Evolutionary conservation across 176 grass and related monocot species (phyloP), one percentile per base, ranked within the genome.

Genomic region (Carex pumila): DNA sequence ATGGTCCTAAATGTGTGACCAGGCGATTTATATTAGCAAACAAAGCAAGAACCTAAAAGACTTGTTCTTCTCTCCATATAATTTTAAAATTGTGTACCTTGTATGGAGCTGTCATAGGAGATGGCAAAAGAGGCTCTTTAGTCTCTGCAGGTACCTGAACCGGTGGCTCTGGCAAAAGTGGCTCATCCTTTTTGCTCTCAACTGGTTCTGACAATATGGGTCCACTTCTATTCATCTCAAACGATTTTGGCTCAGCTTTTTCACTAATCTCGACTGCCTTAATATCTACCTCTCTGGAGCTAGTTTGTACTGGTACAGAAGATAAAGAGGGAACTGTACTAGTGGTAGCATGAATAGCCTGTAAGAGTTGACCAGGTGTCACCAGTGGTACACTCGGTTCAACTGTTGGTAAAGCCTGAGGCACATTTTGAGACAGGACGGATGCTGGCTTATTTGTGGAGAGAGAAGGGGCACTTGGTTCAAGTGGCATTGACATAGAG

Each of bases 91-190:
- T 17, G 45, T 57, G 64, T 91, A 98, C 95, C 91, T 95, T 98
- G 71, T 86, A 88, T 65, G 62, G 59, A 17, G 69, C 84, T 5
- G 92, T 68, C 70, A 87, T 84, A n/a, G 91, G 92, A 68, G 83
- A 83, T 77, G 95, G 95, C 76, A 98, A 90, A 13, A 95, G 80
- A 17, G 95, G 93, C 83, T 95, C 91, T 88, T 89, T 90, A 68
- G 81, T 87, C 83, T 87, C 68, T 0, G 66, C 59, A 59, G 78
- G 64, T 77, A 55, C 80, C 84, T 79, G 68, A n/a, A 61, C 55
- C 59, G 78, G 69, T 68, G 86, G 89, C 68, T 91, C 86, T 77
- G 79, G 77, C 15, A 91, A 71, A 60, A 91, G 60, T 59, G 90
- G 90, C 81, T 90, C 94, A 61, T 83, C 83, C 76, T 91, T 95